Evolutionary conservation across 371 early-diverging fungal genomes (phyloP).

Genomic region (Ordospora colligata): DNA sequence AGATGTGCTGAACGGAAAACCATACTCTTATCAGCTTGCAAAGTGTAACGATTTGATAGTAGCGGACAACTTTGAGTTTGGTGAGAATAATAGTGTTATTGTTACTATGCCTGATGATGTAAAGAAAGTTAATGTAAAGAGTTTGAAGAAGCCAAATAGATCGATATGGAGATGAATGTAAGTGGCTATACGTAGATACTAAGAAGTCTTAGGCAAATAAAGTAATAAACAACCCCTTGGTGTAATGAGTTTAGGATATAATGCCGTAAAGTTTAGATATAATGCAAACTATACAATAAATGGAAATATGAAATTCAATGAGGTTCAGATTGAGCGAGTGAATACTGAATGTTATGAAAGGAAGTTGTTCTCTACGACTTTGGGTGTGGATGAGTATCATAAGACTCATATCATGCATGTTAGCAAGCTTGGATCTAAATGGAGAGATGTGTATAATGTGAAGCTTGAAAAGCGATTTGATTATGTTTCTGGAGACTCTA

Average conservation of each 20-base stretch:
- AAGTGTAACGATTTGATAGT: constrained; percentile 70
- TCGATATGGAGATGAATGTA: constrained; percentile 2
- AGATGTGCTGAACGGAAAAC: constrained; percentile 67
- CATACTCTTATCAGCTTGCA: constrained; percentile 72
- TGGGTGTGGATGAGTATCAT: background rate
- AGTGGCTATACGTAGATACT: background rate
- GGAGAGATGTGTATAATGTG: constrained; percentile 43
- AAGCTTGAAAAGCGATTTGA: constrained; percentile 5
- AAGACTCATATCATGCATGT: constrained; percentile 2
- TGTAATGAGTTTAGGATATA: background rate
- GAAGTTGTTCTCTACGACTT: background rate
- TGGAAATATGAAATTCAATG: background rate
- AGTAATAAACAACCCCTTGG: background rate
- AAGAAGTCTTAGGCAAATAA: background rate
- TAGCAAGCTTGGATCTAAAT: constrained; percentile 8
- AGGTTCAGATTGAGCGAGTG: background rate
- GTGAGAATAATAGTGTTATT: constrained; percentile 66
- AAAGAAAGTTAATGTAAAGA: constrained; percentile 36
- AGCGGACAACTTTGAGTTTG: constrained; percentile 74
- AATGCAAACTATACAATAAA: background rate
- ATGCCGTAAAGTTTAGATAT: background rate
- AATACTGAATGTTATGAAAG: background rate
- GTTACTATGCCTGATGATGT: constrained; percentile 65
- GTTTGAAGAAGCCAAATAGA: constrained; percentile 41
- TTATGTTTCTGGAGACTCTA: constrained; percentile 37